phyloP scores from a whole-genome alignment of 2,329 filamentous ascomycete genomes.

The Seiridium cupressi region DNA sequence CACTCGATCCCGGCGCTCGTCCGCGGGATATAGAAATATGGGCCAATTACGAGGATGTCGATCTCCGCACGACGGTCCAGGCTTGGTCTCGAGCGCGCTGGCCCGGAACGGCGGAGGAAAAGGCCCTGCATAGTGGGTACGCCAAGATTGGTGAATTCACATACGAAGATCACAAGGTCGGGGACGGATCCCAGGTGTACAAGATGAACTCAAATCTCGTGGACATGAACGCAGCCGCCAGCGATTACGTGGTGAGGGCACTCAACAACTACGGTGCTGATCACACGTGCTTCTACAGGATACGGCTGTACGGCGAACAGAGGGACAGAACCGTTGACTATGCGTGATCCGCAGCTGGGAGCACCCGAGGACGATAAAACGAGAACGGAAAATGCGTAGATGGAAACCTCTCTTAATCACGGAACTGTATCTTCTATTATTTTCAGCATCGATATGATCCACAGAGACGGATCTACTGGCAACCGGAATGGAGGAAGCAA shows the following conservation, averaged over 20 bases:
- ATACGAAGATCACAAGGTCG: slow-evolving; percentile 44
- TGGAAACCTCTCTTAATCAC: not conserved
- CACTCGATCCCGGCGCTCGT: slow-evolving; percentile 58
- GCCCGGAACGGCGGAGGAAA: slow-evolving; percentile 25
- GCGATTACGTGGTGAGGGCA: slow-evolving; percentile 53
- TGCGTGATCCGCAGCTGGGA: not conserved
- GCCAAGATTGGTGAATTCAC: slow-evolving; percentile 57
- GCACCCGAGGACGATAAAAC: not conserved
- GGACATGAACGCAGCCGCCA: slow-evolving; percentile 45
- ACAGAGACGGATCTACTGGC: not conserved
- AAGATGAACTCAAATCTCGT: slow-evolving; percentile 48
- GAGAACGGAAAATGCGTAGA: not conserved
- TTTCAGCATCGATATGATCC: not conserved
- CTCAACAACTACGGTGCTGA: slow-evolving; percentile 58
- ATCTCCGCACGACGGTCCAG: slow-evolving; percentile 35
- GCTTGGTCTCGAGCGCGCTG: slow-evolving; percentile 44
- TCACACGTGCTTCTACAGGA: slow-evolving; percentile 66
- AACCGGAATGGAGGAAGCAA: no score
- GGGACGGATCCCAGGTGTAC: slow-evolving; percentile 52
- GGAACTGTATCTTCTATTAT: not conserved
- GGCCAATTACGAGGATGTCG: slow-evolving; percentile 52
- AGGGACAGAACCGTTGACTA: slow-evolving; percentile 14
- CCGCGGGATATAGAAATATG: slow-evolving; percentile 71
- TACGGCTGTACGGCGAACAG: slow-evolving; percentile 54
- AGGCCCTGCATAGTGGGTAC: slow-evolving; percentile 38